A percentile compares a stretch with the other conserved stretches of the same genome.
Evolutionary conservation across 139 green algal genomes (phyloP).

Genomic region (Ulvella scutata): DNA sequence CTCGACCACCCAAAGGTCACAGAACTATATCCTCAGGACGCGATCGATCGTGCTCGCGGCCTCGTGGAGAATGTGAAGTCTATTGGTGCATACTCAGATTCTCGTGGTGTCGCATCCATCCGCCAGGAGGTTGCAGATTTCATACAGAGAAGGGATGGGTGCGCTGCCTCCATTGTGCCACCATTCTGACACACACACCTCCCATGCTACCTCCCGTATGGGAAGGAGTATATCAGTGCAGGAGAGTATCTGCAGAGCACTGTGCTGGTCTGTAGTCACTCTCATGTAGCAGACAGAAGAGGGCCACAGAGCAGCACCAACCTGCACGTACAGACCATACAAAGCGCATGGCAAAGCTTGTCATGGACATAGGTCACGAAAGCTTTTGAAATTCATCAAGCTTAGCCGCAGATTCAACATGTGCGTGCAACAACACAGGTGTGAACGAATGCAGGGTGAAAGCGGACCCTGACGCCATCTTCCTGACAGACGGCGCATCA

Average conservation of each 20-base stretch:
- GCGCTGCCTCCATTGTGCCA: slow-evolving; percentile 19
- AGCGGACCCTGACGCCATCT: slow-evolving; percentile 45
- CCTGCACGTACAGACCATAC: too few relatives aligned
- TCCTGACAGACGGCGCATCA: slow-evolving; percentile 70
- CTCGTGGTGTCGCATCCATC: slow-evolving; percentile 37
- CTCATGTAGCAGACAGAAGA: too few relatives aligned
- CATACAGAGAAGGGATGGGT: slow-evolving; percentile 58
- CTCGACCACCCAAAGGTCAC: slow-evolving; percentile 37
- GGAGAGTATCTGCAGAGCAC: too few relatives aligned
- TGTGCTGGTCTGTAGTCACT: too few relatives aligned
- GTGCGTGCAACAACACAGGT: not conserved
- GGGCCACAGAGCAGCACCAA: too few relatives aligned
- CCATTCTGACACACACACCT: too few relatives aligned
- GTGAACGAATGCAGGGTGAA: not conserved
- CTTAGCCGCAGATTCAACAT: too few relatives aligned
- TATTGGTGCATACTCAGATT: slow-evolving; percentile 73
- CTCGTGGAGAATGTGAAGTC: not conserved
- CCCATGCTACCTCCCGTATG: too few relatives aligned
- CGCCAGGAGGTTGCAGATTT: slow-evolving; percentile 60
- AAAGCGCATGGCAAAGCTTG: too few relatives aligned
- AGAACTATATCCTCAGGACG: slow-evolving; percentile 56
- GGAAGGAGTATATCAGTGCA: too few relatives aligned
- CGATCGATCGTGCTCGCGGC: slow-evolving; percentile 25
- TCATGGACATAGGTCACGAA: too few relatives aligned
- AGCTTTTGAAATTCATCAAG: too few relatives aligned